A percentile compares a stretch with the other conserved stretches of the same genome.
Conservation (phyloP, 768 basidiomycete species). For the Suillus subaureus region DNA sequence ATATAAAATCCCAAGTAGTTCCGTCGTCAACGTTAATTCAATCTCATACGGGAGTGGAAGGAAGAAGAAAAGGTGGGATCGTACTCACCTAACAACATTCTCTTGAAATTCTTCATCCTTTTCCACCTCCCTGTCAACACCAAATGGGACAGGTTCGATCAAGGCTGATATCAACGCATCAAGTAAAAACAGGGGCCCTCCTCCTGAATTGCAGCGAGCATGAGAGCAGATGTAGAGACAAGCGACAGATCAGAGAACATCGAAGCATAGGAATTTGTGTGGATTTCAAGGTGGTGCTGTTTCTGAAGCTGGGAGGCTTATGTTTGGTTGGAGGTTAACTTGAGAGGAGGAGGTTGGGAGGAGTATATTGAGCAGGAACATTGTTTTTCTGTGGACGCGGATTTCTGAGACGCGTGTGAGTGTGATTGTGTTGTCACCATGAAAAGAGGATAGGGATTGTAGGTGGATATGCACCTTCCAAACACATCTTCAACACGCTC, state of each 20-base stretch:
- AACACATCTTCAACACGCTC: slow-evolving; percentile 55
- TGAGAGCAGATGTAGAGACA: slow-evolving; percentile 35
- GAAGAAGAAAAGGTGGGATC: neutral
- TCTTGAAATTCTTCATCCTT: slow-evolving; percentile 51
- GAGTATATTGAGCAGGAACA: slow-evolving; percentile 58
- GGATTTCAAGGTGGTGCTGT: slow-evolving; percentile 41
- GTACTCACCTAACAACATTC: slow-evolving; percentile 54
- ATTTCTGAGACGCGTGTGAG: slow-evolving; percentile 23
- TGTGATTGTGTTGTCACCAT: too few relatives aligned
- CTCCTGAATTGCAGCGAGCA: slow-evolving; percentile 49
- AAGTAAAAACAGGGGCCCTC: slow-evolving; percentile 21
- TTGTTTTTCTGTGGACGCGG: slow-evolving; percentile 66
- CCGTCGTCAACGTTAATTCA: neutral
- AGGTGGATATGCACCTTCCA: slow-evolving; percentile 46
- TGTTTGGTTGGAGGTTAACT: slow-evolving; percentile 9
- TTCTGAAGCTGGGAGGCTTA: slow-evolving; percentile 25
- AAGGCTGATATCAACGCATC: slow-evolving; percentile 54
- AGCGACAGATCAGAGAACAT: slow-evolving; percentile 54
- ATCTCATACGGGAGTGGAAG: neutral
- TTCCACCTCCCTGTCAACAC: slow-evolving; percentile 65
- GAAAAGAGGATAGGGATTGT: too few relatives aligned
- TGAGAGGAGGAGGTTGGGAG: neutral
- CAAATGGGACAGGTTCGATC: slow-evolving; percentile 59
- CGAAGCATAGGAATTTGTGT: slow-evolving; percentile 73
- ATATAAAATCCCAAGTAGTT: slow-evolving; percentile 39